Percentiles rank a stretch among this genome's conserved stretches.
phyloP scores from a whole-genome alignment of 306 rosid species.

The Cucurbita maxima region DNA sequence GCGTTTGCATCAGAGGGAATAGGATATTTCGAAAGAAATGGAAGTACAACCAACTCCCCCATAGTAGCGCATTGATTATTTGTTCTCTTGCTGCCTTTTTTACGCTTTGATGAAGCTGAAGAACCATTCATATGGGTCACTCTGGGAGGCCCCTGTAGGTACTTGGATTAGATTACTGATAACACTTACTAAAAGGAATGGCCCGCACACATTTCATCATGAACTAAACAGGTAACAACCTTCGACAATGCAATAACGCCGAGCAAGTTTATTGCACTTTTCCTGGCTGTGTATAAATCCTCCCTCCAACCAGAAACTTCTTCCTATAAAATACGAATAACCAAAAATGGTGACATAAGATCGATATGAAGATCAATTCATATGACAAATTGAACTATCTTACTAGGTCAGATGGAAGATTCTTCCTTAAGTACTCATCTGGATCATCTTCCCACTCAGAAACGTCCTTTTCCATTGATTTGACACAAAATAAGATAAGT shows the following conservation, averaged over 20 bases:
- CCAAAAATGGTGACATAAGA: neutral
- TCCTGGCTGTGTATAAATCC: constrained; percentile 78
- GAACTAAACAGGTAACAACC: constrained; percentile 25
- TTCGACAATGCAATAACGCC: constrained; percentile 75
- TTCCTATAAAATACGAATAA: constrained; percentile 29
- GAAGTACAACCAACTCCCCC: constrained; percentile 88
- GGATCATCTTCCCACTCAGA: constrained; percentile 90
- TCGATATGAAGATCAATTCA: neutral
- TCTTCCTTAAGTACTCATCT: constrained; percentile 72
- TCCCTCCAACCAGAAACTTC: constrained; percentile 86
- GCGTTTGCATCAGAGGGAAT: constrained; percentile 48
- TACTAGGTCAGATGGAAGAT: constrained; percentile 89
- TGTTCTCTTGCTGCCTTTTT: constrained; percentile 55
- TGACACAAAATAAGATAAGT: constrained; percentile 8
- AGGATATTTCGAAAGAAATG: constrained; percentile 72
- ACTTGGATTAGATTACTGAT: constrained; percentile 2
- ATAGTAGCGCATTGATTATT: constrained; percentile 33
- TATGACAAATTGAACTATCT: constrained; percentile 8
- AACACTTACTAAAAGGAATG: constrained; percentile 4
- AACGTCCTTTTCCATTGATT: constrained; percentile 37
- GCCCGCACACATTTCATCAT: constrained; percentile 3
- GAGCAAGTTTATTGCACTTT: constrained; percentile 73
- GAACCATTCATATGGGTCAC: constrained; percentile 21
- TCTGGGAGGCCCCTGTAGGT: constrained; percentile 55
- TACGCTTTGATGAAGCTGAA: constrained; percentile 55